These are phyloP conservation scores for Scutellaria minor DNA, from an alignment of 257 asterid genomes.

Conservation along the genomic window DNA sequence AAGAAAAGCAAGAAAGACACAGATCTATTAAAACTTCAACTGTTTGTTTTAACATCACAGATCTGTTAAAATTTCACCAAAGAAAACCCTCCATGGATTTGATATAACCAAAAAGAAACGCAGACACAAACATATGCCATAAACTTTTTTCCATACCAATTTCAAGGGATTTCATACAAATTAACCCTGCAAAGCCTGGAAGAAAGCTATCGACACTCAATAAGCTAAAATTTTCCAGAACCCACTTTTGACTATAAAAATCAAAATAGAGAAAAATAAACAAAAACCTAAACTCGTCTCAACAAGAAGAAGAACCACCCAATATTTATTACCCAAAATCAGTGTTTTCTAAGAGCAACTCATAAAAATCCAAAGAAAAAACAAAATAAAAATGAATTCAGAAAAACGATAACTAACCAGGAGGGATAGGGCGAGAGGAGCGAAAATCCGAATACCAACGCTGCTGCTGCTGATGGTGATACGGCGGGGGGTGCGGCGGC, in stretches of 20 bases:
- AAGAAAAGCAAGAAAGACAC: conserved; percentile 27
- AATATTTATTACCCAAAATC: background rate
- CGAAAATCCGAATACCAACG: conserved; percentile 81
- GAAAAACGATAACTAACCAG: conserved; percentile 57
- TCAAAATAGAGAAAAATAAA: background rate
- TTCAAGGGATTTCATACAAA: conserved; percentile 8
- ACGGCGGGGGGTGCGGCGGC: conserved; percentile 60
- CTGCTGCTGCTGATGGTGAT: conserved; percentile 51
- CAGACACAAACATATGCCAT: conserved; percentile 5
- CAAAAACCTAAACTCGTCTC: conserved; percentile 3
- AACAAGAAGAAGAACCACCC: conserved; percentile 19
- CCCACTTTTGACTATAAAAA: conserved; percentile 20
- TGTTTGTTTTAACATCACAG: conserved; percentile 40
- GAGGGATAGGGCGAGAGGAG: conserved; percentile 61
- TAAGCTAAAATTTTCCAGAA: conserved; percentile 23
- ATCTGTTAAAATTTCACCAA: conserved; percentile 47
- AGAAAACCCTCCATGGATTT: conserved; percentile 2
- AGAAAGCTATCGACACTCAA: conserved; percentile 8
- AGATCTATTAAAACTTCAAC: conserved; percentile 41
- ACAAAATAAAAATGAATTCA: background rate
- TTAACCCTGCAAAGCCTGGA: conserved; percentile 19
- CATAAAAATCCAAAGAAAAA: background rate
- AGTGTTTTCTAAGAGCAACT: background rate
- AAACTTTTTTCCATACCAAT: conserved; percentile 27
- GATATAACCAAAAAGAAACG: background rate